Conservation (phyloP, 2,329 filamentous ascomycete species). For the Beauveria bassiana region DNA sequence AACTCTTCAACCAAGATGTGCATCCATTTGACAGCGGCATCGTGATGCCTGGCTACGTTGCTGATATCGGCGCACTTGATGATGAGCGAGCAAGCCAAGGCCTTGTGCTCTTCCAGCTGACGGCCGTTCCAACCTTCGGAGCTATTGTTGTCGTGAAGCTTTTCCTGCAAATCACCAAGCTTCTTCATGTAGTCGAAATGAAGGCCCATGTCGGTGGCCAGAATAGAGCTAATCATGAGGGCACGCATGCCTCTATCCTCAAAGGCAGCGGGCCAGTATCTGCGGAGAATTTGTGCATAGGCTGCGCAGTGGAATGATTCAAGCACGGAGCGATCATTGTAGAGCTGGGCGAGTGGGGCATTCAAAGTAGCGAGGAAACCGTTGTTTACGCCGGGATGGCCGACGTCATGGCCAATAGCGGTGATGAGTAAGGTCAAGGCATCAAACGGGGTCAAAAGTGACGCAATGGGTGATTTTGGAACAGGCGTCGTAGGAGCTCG, state of each 20-base stretch:
- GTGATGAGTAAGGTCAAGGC: slow-evolving; percentile 83
- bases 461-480: slow-evolving; percentile 57
- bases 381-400: slow-evolving; percentile 96
- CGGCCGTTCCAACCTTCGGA: slow-evolving; percentile 71
- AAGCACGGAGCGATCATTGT: slow-evolving; percentile 93
- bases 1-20: slow-evolving; percentile 93
- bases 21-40: slow-evolving; percentile 82
- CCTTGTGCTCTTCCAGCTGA: slow-evolving; percentile 66
- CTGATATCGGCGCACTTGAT: slow-evolving; percentile 99
- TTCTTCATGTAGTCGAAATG: slow-evolving; percentile 97
- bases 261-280: slow-evolving; percentile 83
- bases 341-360: slow-evolving; percentile 85
- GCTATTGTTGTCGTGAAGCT: slow-evolving; percentile 58
- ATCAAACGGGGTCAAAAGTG: slow-evolving; percentile 77
- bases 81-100: slow-evolving; percentile 77
- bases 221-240: slow-evolving; percentile 93
- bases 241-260: slow-evolving; percentile 72
- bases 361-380: slow-evolving; percentile 89
- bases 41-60: slow-evolving; percentile 84
- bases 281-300: slow-evolving; percentile 88
- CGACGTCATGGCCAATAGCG: slow-evolving; percentile 96
- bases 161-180: slow-evolving; percentile 72
- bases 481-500: slow-evolving; percentile 17
- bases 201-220: slow-evolving; percentile 94
- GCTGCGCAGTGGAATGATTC: slow-evolving; percentile 97